Conservation (phyloP, 2,329 filamentous ascomycete genomes). For the Calonectria leucothoes region DNA sequence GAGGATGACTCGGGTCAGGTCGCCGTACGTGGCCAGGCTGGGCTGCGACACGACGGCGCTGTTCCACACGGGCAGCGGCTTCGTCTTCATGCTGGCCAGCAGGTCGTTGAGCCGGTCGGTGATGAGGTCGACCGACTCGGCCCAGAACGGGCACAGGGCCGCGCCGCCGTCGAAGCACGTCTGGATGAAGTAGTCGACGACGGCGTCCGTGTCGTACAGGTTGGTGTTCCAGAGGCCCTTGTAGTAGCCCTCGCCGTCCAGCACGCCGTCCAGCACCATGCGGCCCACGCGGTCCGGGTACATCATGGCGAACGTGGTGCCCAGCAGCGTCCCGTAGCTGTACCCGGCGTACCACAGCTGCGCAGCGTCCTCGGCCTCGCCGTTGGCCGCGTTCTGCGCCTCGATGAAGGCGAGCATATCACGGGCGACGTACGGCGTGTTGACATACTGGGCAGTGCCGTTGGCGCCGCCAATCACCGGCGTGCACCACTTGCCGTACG, state of each 20-base stretch:
- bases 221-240: conserved; percentile 3
- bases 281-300: conserved; percentile 36
- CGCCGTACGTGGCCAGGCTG: neutral
- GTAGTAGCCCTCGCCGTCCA: conserved; percentile 39
- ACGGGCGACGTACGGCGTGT: conserved; percentile 57
- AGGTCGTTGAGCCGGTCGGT: neutral
- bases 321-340: conserved; percentile 50
- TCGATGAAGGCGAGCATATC: conserved; percentile 63
- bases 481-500: conserved; percentile 38
- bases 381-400: conserved; percentile 51
- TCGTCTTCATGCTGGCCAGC: neutral
- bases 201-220: neutral
- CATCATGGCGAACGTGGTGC: conserved; percentile 47
- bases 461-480: conserved; percentile 31
- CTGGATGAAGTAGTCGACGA: neutral
- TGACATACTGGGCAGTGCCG: conserved; percentile 49
- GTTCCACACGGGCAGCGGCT: neutral
- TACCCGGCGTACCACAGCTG: conserved; percentile 46
- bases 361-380: conserved; percentile 32
- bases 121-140: neutral
- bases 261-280: conserved; percentile 40
- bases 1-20: neutral
- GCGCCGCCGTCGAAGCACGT: neutral
- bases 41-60: neutral
- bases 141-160: neutral